Base-by-base conservation (phyloP, 441 rosid genomes). In the Pelargonium cotyledonis region DNA sequence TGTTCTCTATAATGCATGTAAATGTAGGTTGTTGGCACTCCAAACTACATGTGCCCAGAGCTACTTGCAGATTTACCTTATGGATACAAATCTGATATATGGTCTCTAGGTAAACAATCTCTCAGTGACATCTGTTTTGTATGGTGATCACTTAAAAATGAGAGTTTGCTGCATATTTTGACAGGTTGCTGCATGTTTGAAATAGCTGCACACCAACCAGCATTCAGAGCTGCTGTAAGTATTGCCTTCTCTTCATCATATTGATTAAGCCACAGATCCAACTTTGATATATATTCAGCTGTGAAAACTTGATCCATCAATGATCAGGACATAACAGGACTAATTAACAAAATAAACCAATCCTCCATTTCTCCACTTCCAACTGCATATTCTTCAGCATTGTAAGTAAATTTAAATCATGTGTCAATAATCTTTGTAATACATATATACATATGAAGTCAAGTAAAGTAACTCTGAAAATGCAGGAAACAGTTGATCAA, bases 121-220 rank as follows among this genome's bases (percentile, higher is more conserved):
- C 23, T 18, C 8, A 38, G 51, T 60, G 21, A 11, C 16, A 69
- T 2, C 70, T 70, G 64, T 61, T 41, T 23, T 38, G n/a, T 47
- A 47, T 62, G 19, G 26, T 72, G 16, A 49, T 40, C 19, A 19
- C 41, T 41, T 65, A 46, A n/a, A 69, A 40, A 26, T 78, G 65
- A 81, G 47, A 44, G 57, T 11, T 51, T 51, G 79, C 58, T 65
- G 16, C 67, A 47, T 74, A 70, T 69, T 82, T 68, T 76, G 79
- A 60, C 84, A 94, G 99, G 99, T 77, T 94, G 99, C 79, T 94
- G 96, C 76, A 84, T 91, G 87, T 94, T 89, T 76, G 99, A 94
- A 82, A 87, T 91, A 70, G 93, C 94, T 69, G 90, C 97, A 51
- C 97, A 94, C 74, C 99, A 94, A 53, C 94, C 96, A 14, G 86